Conservation (phyloP, 2,329 filamentous ascomycete genomes). For the Ophiostoma sp. region DNA sequence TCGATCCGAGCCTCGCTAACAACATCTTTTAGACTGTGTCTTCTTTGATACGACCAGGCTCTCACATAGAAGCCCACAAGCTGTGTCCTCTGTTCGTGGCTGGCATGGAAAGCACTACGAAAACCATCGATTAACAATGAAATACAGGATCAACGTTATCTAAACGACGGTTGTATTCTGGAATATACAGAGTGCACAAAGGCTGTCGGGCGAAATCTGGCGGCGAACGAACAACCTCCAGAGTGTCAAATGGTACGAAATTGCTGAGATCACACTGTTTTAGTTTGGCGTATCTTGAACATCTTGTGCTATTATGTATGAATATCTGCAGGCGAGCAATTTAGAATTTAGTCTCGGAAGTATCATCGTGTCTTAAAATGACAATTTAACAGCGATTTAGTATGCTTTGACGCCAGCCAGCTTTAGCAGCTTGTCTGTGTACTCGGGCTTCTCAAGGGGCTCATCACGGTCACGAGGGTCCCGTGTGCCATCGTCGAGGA, state of each 20-base stretch:
- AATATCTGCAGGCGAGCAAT: neutral
- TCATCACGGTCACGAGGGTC: slow-evolving; percentile 26
- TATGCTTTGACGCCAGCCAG: slow-evolving; percentile 31
- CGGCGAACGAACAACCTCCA: neutral
- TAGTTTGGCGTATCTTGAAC: neutral
- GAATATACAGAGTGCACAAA: neutral
- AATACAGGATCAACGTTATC: neutral
- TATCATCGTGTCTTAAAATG: no score
- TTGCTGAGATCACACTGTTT: neutral
- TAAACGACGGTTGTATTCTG: neutral
- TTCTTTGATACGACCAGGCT: neutral
- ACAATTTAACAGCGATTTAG: no score
- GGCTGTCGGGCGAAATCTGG: neutral
- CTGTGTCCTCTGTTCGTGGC: neutral
- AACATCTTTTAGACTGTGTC: neutral
- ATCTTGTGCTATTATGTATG: neutral
- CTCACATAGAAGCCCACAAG: neutral
- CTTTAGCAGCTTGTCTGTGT: slow-evolving; percentile 33
- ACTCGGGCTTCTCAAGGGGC: slow-evolving; percentile 36
- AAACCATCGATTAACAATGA: neutral
- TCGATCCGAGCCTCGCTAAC: neutral
- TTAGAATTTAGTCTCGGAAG: neutral
- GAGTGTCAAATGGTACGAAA: neutral
- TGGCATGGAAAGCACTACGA: neutral
- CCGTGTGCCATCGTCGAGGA: slow-evolving; percentile 15